phyloP scores from a whole-genome alignment of 768 basidiomycete genomes.

The Pleurotus giganteus region DNA sequence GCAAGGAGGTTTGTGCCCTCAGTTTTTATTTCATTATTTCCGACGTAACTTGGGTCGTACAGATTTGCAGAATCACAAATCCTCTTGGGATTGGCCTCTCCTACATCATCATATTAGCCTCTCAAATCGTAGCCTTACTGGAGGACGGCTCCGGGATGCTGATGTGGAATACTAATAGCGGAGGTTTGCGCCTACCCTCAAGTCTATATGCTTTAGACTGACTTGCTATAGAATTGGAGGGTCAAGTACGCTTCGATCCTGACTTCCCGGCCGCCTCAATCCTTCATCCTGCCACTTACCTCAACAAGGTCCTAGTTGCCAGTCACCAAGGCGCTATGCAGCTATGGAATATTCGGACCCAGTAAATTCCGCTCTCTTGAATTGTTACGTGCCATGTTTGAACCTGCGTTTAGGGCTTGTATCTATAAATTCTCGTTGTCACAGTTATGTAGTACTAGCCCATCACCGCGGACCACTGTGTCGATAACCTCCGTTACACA shows the following conservation, averaged over 20 bases:
- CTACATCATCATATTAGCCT: slow-evolving; percentile 76
- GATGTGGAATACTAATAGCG: slow-evolving; percentile 67
- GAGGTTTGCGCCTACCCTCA: slow-evolving; percentile 40
- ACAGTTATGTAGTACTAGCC: slow-evolving; percentile 36
- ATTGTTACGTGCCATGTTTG: not conserved
- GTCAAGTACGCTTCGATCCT: slow-evolving; percentile 74
- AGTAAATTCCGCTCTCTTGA: slow-evolving; percentile 41
- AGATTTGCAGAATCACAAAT: slow-evolving; percentile 63
- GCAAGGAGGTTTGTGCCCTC: slow-evolving; percentile 66
- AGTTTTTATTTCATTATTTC: slow-evolving; percentile 5
- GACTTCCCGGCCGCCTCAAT: slow-evolving; percentile 84
- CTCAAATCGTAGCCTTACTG: slow-evolving; percentile 74
- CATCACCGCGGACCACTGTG: slow-evolving; percentile 23
- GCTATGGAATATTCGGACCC: slow-evolving; percentile 91
- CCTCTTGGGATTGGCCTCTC: slow-evolving; percentile 60
- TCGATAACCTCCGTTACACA: slow-evolving; percentile 80
- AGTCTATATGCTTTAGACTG: slow-evolving; percentile 8
- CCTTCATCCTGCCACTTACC: slow-evolving; percentile 92
- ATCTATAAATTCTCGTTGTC: slow-evolving; percentile 75
- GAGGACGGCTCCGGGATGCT: slow-evolving; percentile 77
- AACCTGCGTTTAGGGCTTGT: slow-evolving; percentile 54
- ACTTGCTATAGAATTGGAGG: slow-evolving; percentile 49
- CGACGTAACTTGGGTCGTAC: slow-evolving; percentile 5
- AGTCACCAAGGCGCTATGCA: slow-evolving; percentile 81
- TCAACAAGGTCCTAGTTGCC: slow-evolving; percentile 91